Base-by-base conservation (phyloP, 2,329 filamentous ascomycete genomes). In the Gremmenia infestans region DNA sequence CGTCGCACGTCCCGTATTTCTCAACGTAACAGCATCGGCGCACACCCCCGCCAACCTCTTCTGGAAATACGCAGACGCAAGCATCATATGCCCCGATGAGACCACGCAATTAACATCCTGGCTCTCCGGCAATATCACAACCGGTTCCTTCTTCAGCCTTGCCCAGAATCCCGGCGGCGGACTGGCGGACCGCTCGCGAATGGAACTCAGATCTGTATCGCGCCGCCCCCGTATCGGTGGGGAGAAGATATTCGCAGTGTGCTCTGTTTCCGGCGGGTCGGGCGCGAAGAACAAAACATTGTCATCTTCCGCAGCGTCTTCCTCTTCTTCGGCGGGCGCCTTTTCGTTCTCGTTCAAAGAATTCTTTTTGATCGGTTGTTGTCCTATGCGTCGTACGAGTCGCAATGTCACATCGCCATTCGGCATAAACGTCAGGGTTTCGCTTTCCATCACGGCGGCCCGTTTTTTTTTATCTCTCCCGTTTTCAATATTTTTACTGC, bases 341-440 rank as follows among this genome's bases (percentile, higher is more conserved):
- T 59, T 53, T 28, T 62, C 63, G 15, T 22, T 32, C 28, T 53
- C 37, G 50, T 7, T 36, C 32, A 50, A 56, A 3, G 36, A 48
- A 28, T 53, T 45, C 17, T 40, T 51, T 47, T 32, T 8, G 8
- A 8, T 28, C 46, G 17, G 36, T 52, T 32, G 48, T 42, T 25
- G 48, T 40, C 25, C 42, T 28, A 62, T 36, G 43, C 60, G 50
- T 50, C 61, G 61, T 36, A 55, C 61, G 22, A 65, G 56, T 3
- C 37, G 60, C 15, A 65, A 48, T 11, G 60, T 65, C 6, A 63
- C 55, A 59, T 65, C 63, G 57, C 63, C 63, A 56, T 65, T 62
- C 52, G 63, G 63, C 61, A 62, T 61, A 52, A 65, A 65, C 47
- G 53, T 54, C 54, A 63, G 37, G 23, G 53, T 54, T 60, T 65